Base-by-base conservation (phyloP, 768 basidiomycete genomes). In the Suillus decipiens region DNA sequence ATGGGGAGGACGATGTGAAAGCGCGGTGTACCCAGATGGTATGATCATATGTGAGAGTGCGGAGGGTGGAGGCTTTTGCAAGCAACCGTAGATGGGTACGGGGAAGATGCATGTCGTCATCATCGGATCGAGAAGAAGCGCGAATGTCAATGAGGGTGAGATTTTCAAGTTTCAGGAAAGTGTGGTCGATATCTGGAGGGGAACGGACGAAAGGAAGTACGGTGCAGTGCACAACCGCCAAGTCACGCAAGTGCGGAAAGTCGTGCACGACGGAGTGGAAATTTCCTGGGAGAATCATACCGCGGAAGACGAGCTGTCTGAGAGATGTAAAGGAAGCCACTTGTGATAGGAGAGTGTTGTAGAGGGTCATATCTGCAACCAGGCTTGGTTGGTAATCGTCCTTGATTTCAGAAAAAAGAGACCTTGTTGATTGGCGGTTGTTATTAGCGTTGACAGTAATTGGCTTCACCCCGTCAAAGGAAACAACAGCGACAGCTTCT, bases 1-100 rank as follows among this genome's bases (percentile, higher is more conserved):
- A 41, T 22, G 22, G 56, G 51, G 65, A 1, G 53, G 15, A 75
- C 48, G 68, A 68, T 19, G 71, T 71, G 67, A 80, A 76, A 19
- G 80, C 75, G 50, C 78, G 76, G 22, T 78, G 77, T 1, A 75
- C 78, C 70, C 75, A 79, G 67, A 83, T 80, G 51, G 83, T 73
- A 55, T 76, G 77, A 15, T 56, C 54, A 24, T 37, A 56, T 56
- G 54, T 56, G n/a, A 84, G 70, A 24, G 73, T 71, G n/a, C 73
- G 76, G 31, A 84, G 74, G 7, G 73, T 71, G 9, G 70, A 66
- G 0, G 75, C 81, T 36, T 75, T 74, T 28, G 74, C 78, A 41
- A 82, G 77, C 3, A 72, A 71, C 4, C 72, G 72, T 4, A 74
- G 61, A 33, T 68, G 71, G 31, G 50, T 51, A 33, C 50, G 50